These are phyloP conservation scores for Chlorella sp. DNA, from an alignment of 139 green algal species.

Conservation along the genomic window DNA sequence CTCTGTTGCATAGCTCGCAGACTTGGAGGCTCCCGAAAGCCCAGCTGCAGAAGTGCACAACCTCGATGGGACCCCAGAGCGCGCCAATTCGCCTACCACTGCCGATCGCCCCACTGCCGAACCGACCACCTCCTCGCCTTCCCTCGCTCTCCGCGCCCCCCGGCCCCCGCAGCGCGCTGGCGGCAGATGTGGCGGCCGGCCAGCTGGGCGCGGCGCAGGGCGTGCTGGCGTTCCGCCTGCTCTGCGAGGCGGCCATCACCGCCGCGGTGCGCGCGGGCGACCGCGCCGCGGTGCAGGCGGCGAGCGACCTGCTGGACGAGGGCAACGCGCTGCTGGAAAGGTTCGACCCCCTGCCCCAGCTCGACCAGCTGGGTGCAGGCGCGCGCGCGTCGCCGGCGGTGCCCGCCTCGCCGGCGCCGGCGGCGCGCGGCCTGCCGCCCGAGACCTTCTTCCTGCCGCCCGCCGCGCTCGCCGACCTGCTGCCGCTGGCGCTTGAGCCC, in stretches of 20 bases:
- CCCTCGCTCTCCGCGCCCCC: neutral
- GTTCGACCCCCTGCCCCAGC: neutral
- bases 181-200: neutral
- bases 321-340: conserved; percentile 19
- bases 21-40: too few species aligned
- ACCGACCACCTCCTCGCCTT: neutral
- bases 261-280: neutral
- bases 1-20: too few species aligned
- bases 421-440: conserved; percentile 3
- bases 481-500: conserved; percentile 29
- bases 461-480: neutral
- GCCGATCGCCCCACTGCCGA: too few species aligned
- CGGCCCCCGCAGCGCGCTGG: neutral
- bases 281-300: conserved; percentile 11
- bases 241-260: conserved; percentile 1
- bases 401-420: neutral
- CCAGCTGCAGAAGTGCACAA: too few species aligned
- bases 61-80: too few species aligned
- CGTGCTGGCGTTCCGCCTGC: neutral
- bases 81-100: too few species aligned
- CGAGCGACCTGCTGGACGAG: conserved; percentile 29
- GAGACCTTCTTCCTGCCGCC: conserved; percentile 29
- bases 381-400: neutral
- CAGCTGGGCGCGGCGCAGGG: neutral
- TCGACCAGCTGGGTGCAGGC: neutral